These are phyloP conservation scores for Diaporthe amygdali DNA, from an alignment of 2,329 filamentous ascomycete species.

Conservation along the genomic window DNA sequence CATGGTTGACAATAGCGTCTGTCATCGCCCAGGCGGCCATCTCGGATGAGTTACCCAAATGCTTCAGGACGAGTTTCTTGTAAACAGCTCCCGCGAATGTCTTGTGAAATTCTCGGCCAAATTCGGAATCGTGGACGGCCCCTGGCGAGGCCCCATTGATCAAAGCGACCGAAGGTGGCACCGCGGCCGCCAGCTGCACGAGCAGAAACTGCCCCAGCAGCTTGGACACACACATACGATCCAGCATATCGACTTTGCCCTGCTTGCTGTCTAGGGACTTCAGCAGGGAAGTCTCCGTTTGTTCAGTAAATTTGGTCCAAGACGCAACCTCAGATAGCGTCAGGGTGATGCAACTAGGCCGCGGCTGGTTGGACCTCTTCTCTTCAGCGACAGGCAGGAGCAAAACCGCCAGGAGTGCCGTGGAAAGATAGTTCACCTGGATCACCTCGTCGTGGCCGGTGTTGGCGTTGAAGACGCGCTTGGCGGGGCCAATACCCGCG, in stretches of 20 bases:
- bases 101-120: background rate
- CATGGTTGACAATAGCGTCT: constrained; percentile 24
- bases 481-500: too few species aligned
- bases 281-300: background rate
- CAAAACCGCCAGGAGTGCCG: too few species aligned
- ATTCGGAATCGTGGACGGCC: background rate
- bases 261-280: background rate
- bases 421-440: too few species aligned
- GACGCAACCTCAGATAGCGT: constrained; percentile 32
- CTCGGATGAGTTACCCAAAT: constrained; percentile 13
- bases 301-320: constrained; percentile 28
- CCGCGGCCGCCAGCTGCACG: constrained; percentile 33
- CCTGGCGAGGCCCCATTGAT: background rate
- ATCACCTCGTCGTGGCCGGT: too few species aligned
- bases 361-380: constrained; percentile 27
- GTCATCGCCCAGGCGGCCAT: constrained; percentile 27
- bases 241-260: constrained; percentile 17
- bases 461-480: too few species aligned
- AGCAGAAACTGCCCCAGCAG: constrained; percentile 37
- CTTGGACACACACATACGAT: constrained; percentile 33
- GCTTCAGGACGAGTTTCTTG: background rate
- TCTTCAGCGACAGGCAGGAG: too few species aligned
- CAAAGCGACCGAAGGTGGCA: constrained; percentile 25
- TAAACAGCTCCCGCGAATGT: background rate
- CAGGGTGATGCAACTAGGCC: constrained; percentile 26